These are phyloP conservation scores for Oryza nivara DNA, from an alignment of 176 grass and related monocot species.

Conservation along the genomic window DNA sequence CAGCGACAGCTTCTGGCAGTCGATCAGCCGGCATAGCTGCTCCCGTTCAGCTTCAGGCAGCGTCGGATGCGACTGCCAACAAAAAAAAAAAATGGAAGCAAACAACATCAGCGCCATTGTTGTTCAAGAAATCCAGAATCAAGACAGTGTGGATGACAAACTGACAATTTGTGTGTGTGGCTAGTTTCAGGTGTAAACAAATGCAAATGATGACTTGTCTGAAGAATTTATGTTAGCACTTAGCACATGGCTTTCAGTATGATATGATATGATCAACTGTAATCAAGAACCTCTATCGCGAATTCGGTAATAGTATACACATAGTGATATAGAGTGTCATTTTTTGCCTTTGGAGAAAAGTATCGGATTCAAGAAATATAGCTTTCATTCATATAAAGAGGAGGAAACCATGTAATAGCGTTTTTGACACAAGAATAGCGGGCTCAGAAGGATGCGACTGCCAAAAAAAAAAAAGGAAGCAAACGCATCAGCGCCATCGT, in stretches of 20 bases:
- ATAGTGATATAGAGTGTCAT: background rate
- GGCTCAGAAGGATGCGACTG: constrained; percentile 51
- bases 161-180: background rate
- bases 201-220: background rate
- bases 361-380: background rate
- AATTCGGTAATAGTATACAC: background rate
- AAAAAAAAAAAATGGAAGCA: background rate
- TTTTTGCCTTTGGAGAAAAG: background rate
- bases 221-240: background rate
- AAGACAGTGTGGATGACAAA: background rate
- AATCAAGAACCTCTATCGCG: background rate
- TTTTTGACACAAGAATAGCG: too few relatives aligned
- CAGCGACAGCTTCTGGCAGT: constrained; percentile 77
- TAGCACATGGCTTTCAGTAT: background rate
- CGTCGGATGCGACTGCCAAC: constrained; percentile 55
- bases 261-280: background rate
- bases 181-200: background rate
- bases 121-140: background rate
- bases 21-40: constrained; percentile 60
- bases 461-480: background rate
- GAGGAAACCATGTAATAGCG: too few relatives aligned
- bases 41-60: constrained; percentile 58
- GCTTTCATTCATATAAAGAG: too few relatives aligned
- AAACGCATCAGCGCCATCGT: background rate
- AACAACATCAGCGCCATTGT: background rate